Conservation (phyloP, 306 rosid species). For the Cicer judaicum region DNA sequence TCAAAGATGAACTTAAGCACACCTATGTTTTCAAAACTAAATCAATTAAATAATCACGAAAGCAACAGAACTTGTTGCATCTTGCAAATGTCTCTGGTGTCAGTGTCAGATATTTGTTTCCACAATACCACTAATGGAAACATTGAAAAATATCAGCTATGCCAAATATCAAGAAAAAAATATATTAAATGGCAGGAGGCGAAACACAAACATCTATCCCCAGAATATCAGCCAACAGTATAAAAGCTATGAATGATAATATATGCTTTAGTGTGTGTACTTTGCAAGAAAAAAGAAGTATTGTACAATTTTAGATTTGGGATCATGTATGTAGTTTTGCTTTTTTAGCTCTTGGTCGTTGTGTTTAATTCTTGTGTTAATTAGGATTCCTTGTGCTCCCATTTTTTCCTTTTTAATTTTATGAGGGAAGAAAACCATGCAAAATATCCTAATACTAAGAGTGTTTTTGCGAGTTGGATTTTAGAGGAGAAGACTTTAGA, state of each 20-base stretch:
- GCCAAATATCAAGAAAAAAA: background rate
- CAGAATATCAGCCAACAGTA: conserved; percentile 18
- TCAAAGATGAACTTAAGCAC: background rate
- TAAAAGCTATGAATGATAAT: background rate
- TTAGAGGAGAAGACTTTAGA: no score
- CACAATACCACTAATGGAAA: conserved; percentile 5
- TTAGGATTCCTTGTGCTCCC: background rate
- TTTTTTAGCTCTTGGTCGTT: background rate
- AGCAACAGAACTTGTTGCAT: conserved; percentile 9
- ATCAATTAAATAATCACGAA: background rate
- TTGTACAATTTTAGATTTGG: background rate
- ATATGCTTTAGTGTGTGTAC: background rate
- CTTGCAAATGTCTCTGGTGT: background rate
- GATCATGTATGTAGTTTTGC: background rate
- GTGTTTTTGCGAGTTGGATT: no score
- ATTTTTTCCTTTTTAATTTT: conserved; percentile 25
- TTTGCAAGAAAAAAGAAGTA: background rate
- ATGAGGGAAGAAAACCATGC: background rate
- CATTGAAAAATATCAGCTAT: background rate
- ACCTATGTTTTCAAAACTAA: background rate
- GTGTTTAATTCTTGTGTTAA: background rate
- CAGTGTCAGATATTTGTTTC: conserved; percentile 18
- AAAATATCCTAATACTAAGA: conserved; percentile 4
- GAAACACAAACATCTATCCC: conserved; percentile 8
- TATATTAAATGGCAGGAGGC: background rate